These are phyloP conservation scores for Fusarium pseudoanthophilum DNA, from an alignment of 2,329 filamentous ascomycete species.

Conservation along the genomic window DNA sequence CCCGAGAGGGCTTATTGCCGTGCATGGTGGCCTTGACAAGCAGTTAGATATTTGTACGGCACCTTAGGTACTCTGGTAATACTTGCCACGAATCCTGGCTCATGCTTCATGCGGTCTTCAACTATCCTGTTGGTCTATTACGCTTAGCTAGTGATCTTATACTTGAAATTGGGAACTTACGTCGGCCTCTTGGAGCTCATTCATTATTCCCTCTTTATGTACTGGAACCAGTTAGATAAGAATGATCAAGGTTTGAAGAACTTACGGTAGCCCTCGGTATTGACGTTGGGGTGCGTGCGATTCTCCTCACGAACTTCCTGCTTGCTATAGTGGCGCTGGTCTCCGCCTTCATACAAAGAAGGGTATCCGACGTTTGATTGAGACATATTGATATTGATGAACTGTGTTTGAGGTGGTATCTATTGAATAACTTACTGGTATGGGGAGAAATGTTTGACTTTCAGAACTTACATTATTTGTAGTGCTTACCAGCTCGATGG, in stretches of 20 bases:
- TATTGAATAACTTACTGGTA: not conserved
- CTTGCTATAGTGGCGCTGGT: slow-evolving; percentile 24
- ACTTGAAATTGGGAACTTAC: not conserved
- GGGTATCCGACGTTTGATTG: slow-evolving; percentile 25
- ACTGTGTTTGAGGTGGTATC: not conserved
- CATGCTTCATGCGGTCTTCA: slow-evolving; percentile 25
- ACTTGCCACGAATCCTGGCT: slow-evolving; percentile 26
- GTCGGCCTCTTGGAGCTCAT: slow-evolving; percentile 18
- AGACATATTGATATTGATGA: not conserved
- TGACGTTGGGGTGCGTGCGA: slow-evolving; percentile 10
- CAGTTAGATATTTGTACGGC: not conserved
- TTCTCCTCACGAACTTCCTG: slow-evolving; percentile 6
- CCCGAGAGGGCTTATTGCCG: slow-evolving; percentile 23
- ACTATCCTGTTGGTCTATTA: slow-evolving; percentile 7
- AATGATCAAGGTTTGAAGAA: too few species aligned
- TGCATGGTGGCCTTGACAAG: slow-evolving; percentile 20
- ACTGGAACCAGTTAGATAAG: not conserved
- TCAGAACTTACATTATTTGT: not conserved
- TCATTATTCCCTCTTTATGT: slow-evolving; percentile 27
- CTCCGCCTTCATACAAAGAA: slow-evolving; percentile 22
- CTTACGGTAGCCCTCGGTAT: slow-evolving; percentile 24
- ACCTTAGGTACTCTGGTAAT: fast-evolving
- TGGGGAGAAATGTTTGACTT: not conserved
- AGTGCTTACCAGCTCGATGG: not conserved
- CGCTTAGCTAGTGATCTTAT: not conserved